Base-by-base conservation (phyloP, 768 basidiomycete species). In the Termitomyces sp. region DNA sequence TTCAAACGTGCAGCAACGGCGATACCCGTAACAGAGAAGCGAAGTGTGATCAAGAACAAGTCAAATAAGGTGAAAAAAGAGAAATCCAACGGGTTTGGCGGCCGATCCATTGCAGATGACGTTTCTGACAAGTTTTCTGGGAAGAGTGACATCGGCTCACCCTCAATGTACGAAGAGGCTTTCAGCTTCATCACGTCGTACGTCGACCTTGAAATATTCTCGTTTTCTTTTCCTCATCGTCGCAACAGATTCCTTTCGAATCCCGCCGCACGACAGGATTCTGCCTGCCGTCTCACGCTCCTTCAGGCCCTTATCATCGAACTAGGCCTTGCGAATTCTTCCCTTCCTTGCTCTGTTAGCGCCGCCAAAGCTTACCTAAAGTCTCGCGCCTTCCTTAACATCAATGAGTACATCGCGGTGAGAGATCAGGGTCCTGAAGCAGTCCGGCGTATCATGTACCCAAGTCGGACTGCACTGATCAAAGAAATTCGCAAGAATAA, bases 261-360 rank as follows among this genome's bases (percentile, higher is more conserved):
- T 59, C 78, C 83, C 1, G 69, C 75, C 5, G 77, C 75, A 16
- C 72, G 73, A 59, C 64, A 66, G 37, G 73, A 78, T 60, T 69
- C 73, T 5, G 72, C 75, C 9, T 79, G 77, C 53, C 75, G 82
- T 39, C 80, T 92, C 36, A 76, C 79, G 6, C 74, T 92, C 39
- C 75, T 91, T 6, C 90, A 90, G 57, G 84, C 88, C 0, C 79
- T 92, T 58, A 84, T 90, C 62, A 75, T 91, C 59, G 90, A 92
- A 71, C 77, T 92, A n/a, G 89, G 89, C n/a, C 73, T 81, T 53
- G 74, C 74, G 16, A 75, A 76, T 0, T 73, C 72, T 31, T 71
- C 76, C 26, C 73, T 89, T 3, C 90, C 90, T 2, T 68, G 69
- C 31, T 80, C 86, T 0, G 70, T 92, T 53, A 81, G 70, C n/a